Percentiles rank a stretch among this genome's conserved stretches.
These are phyloP conservation scores for Pseudocercospora cruenta DNA, from an alignment of 2,329 filamentous ascomycete genomes.

Conservation along the genomic window DNA sequence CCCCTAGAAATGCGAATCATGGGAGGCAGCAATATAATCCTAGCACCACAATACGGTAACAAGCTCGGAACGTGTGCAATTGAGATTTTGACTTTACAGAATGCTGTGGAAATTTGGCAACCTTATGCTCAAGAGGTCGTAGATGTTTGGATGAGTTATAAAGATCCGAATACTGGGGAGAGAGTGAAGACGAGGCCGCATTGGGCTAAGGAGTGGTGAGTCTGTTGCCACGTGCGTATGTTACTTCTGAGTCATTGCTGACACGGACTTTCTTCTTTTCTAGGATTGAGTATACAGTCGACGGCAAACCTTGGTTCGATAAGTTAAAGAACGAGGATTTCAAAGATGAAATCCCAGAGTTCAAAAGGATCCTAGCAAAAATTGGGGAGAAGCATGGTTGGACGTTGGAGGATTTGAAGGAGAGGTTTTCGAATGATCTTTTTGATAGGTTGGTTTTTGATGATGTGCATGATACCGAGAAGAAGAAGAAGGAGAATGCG, in stretches of 20 bases:
- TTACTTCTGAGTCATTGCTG: neutral
- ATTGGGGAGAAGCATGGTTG: conserved; percentile 20
- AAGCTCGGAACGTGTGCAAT: conserved; percentile 14
- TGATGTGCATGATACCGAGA: conserved; percentile 13
- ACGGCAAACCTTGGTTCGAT: conserved; percentile 12
- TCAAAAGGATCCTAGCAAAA: conserved; percentile 8
- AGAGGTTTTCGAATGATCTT: conserved; percentile 20
- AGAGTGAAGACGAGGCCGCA: conserved; percentile 47
- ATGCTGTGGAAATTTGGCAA: conserved; percentile 46
- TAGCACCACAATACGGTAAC: conserved; percentile 19
- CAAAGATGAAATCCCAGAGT: conserved; percentile 11
- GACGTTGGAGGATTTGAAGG: conserved; percentile 20
- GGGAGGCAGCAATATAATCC: conserved; percentile 15
- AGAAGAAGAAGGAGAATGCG: neutral
- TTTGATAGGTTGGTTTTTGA: conserved; percentile 18
- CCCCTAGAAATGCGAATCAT: conserved; percentile 21
- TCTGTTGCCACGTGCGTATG: neutral
- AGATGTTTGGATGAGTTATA: conserved; percentile 49
- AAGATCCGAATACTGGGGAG: conserved; percentile 34
- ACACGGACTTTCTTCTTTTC: neutral
- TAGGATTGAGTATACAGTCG: conserved; percentile 17
- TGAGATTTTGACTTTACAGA: conserved; percentile 37
- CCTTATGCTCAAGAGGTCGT: conserved; percentile 48
- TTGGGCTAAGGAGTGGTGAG: conserved; percentile 52
- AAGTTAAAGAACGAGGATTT: conserved; percentile 18